phyloP scores from a whole-genome alignment of 2,329 filamentous ascomycete genomes.

The Penicillium crustosum region DNA sequence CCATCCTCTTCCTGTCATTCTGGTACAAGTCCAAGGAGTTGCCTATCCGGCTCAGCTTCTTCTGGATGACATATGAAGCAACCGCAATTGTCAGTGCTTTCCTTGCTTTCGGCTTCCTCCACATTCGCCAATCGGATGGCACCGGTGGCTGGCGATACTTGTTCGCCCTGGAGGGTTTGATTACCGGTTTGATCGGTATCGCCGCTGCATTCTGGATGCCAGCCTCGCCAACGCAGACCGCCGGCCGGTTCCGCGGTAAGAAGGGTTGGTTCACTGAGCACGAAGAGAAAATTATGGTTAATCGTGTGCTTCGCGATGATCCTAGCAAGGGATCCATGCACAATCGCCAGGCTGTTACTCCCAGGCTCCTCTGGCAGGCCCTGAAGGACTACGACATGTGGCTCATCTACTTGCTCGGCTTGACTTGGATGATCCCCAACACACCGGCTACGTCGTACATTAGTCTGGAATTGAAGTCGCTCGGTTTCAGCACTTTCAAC shows the following conservation, averaged over 20 bases:
- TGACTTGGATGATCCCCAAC: slow-evolving; percentile 46
- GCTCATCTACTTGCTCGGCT: slow-evolving; percentile 54
- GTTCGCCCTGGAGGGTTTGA: slow-evolving; percentile 45
- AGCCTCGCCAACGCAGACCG: slow-evolving; percentile 65
- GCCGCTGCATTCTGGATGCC: slow-evolving; percentile 62
- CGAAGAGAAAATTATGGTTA: slow-evolving; percentile 70
- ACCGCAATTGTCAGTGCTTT: slow-evolving; percentile 50
- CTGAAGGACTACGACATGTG: slow-evolving; percentile 59
- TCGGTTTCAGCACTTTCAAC: slow-evolving; percentile 60
- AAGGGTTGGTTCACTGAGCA: slow-evolving; percentile 66
- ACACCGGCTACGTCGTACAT: slow-evolving; percentile 40
- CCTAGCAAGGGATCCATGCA: slow-evolving; percentile 62
- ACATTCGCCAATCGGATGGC: slow-evolving; percentile 38
- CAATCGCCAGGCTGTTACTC: slow-evolving; percentile 56
- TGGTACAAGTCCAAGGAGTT: slow-evolving; percentile 73
- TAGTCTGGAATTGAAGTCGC: slow-evolving; percentile 48
- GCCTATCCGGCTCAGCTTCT: slow-evolving; percentile 64
- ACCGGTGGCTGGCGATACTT: slow-evolving; percentile 47
- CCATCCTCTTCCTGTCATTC: slow-evolving; percentile 64
- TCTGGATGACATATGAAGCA: slow-evolving; percentile 65
- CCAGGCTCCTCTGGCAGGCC: slow-evolving; percentile 51
- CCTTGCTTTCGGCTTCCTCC: slow-evolving; percentile 47
- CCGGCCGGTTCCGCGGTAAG: slow-evolving; percentile 59
- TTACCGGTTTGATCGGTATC: slow-evolving; percentile 57
- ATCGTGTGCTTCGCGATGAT: slow-evolving; percentile 58